Evolutionary conservation across 352 stramenopile genomes (phyloP), one percentile per base, ranked within the genome.

Genomic region (Phytophthora pisi): DNA sequence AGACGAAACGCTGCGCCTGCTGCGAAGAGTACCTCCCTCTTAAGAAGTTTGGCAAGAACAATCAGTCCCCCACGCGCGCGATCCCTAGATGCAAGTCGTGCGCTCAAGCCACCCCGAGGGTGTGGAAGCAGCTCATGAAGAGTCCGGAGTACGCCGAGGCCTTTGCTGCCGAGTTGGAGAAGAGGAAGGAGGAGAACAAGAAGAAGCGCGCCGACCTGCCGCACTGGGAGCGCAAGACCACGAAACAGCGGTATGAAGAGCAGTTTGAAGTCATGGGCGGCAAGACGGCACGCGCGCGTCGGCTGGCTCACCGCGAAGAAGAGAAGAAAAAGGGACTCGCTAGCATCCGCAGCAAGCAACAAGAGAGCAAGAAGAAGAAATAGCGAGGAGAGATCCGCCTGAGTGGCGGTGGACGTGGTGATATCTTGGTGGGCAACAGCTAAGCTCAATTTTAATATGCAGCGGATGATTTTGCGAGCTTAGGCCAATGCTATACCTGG

Each of bases 61-160:
- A 57, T 15, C 31, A 34, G 30, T 18, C 18, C 11, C 2, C 36
- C 10, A 28, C 7, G 9, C 28, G 42, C 4, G 56, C 63, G 50
- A 66, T 62, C 18, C 57, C 64, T n/a, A 66, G 64, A 20, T 71
- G 64, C 11, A 51, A 45, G n/a, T 45, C 42, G 7, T 71, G 57
- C 43, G 54, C 15, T 10, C 57, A 71, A 66, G 64, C 50, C 3
- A 23, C 47, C 18, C 24, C 15, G 8, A 20, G 47, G 18, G 6
- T 71, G 1, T 34, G 42, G 10, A 16, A 23, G 4, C 11, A 26
- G 42, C 30, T 66, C 10, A 28, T 31, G 26, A 28, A 47, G 6
- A 43, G 13, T 26, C 31, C 64, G 8, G 18, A 62, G 20, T 62
- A 57, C 24, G 51, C 23, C 16, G 51, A 66, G 24, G 50, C 50